These are phyloP conservation scores for Spathaspora sp. DNA, from an alignment of 1,139 yeast genomes.

Conservation along the genomic window DNA sequence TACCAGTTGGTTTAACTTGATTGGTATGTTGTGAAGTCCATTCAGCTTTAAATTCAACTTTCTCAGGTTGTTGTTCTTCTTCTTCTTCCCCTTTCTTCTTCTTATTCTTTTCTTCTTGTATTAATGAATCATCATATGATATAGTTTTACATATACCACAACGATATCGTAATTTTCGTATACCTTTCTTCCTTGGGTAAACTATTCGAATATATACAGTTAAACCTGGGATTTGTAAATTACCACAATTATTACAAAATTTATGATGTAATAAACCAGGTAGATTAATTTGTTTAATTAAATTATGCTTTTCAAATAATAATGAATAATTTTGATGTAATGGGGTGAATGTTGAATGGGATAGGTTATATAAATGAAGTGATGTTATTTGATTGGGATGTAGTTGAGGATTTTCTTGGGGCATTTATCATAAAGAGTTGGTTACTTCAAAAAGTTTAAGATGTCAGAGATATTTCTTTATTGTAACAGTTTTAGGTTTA, in stretches of 20 bases:
- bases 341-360: conserved; percentile 29
- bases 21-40: conserved; percentile 9
- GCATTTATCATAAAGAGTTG: neutral
- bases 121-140: conserved; percentile 9
- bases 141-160: conserved; percentile 9
- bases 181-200: conserved; percentile 11
- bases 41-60: conserved; percentile 10
- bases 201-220: conserved; percentile 27
- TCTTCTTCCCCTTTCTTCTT: conserved; percentile 4
- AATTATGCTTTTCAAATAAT: conserved; percentile 21
- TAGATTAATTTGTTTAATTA: conserved; percentile 25
- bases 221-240: conserved; percentile 45
- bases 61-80: neutral
- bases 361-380: conserved; percentile 30
- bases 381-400: conserved; percentile 22
- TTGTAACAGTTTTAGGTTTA: neutral
- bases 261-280: conserved; percentile 27
- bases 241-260: conserved; percentile 49
- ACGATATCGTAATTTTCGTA: conserved; percentile 7
- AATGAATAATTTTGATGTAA: conserved; percentile 26
- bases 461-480: no score
- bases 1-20: conserved; percentile 3
- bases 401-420: conserved; percentile 4
- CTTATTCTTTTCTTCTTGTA: conserved; percentile 5
- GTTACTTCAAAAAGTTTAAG: no score